These are phyloP conservation scores for Boletus insuetus DNA, from an alignment of 768 basidiomycete genomes.

Conservation along the genomic window DNA sequence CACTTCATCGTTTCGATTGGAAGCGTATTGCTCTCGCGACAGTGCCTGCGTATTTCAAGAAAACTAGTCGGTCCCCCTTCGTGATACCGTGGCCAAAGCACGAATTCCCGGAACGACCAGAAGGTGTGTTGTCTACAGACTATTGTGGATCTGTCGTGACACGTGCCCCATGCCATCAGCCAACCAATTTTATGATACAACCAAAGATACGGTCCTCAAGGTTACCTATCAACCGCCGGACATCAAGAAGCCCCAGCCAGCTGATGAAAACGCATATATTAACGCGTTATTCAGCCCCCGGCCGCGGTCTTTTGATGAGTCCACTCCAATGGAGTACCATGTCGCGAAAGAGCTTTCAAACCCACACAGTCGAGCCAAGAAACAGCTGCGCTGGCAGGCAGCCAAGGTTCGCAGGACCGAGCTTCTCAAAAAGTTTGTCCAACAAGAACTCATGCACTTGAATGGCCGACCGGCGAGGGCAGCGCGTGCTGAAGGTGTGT, in stretches of 20 bases:
- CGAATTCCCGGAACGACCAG: slow-evolving; percentile 37
- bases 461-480: slow-evolving; percentile 60
- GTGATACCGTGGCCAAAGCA: slow-evolving; percentile 71
- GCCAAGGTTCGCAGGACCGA: slow-evolving; percentile 45
- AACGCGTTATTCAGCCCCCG: slow-evolving; percentile 45
- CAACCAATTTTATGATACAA: slow-evolving; percentile 59
- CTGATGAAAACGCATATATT: slow-evolving; percentile 58
- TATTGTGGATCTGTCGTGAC: slow-evolving; percentile 4
- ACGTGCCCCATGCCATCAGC: slow-evolving; percentile 12
- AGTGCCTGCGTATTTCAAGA: slow-evolving; percentile 49
- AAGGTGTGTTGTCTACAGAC: slow-evolving; percentile 15
- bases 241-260: slow-evolving; percentile 35
- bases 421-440: slow-evolving; percentile 52
- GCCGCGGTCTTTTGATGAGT: slow-evolving; percentile 44
- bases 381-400: slow-evolving; percentile 71
- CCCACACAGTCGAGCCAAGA: slow-evolving; percentile 81
- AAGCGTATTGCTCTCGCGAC: slow-evolving; percentile 68
- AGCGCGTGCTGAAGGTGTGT: slow-evolving; percentile 70
- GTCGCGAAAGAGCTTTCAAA: slow-evolving; percentile 72
- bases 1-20: slow-evolving; percentile 63
- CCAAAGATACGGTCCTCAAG: slow-evolving; percentile 54
- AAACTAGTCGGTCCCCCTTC: slow-evolving; percentile 32
- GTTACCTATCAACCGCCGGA: slow-evolving; percentile 70
- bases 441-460: slow-evolving; percentile 52
- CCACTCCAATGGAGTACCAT: slow-evolving; percentile 62